Base-by-base conservation (phyloP, 495 filamentous ascomycete genomes). In the Elasticomyces elasticus region DNA sequence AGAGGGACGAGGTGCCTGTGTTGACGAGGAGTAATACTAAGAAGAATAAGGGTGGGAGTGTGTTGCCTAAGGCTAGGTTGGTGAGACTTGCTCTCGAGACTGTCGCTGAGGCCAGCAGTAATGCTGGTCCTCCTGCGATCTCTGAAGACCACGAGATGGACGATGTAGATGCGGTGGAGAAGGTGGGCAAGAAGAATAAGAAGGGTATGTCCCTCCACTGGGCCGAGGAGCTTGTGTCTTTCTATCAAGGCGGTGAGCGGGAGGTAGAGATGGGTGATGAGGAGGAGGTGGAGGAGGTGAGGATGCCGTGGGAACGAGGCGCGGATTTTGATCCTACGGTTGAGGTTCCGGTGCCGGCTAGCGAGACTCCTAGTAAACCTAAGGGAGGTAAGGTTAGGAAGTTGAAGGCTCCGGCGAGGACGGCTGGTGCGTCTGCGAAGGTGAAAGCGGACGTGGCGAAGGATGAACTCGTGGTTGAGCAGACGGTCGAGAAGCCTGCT, bases 1-100 rank as follows among this genome's bases (percentile, higher is more conserved):
- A 78, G 54, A 72, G 72, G 41, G 76, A 76, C 1, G 76, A 82
- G 54, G 89, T 91, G 72, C 95, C 90, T 64, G 94, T 95, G 25
- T 76, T 84, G 73, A 96, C 89, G 15, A 85, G 92, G 50, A 96
- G 76, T 40, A 76, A 74, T 23, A 96, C 87, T 64, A 95, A 95
- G 49, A 94, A 83, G 58, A 92, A 56, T 13, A 96, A 72, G 5
- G 90, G 90, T 27, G 86, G 75, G 59, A 95, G 81, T 17, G 56
- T 78, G 28, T 59, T 72, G 22, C 78, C 79, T 19, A 71, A 69
- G 51, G 53, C 69, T 35, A 67, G 62, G 23, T 64, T 84, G 5
- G 64, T 74, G 52, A 70, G 67, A 40, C 54, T 82, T 31, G 62
- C 64, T 5, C 63, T 17, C 23, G 38, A 51, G 22, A 43, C 25